Base-by-base conservation (phyloP, 192 early-diverging fungal species). In the Entomortierella chlamydospora region DNA sequence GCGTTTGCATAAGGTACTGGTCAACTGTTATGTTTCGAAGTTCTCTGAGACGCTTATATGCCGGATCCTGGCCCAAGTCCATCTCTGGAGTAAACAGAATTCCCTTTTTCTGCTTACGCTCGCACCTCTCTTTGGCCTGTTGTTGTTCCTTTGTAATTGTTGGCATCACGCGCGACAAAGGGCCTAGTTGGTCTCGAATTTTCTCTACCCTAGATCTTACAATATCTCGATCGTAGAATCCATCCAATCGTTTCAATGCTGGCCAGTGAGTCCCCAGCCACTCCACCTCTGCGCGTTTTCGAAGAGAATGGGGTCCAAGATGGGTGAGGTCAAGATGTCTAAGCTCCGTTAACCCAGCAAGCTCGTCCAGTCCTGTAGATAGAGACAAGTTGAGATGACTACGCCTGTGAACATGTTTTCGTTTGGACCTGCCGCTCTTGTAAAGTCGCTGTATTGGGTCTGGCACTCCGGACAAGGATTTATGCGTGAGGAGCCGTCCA, bases 191-290 rank as follows among this genome's bases (percentile, higher is more conserved):
- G 1, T 42, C 28, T 33, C 1, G 0, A 11, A 66, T 12, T 10
- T 1, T 30, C 2, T 20, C 3, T 4, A 37, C 47, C 8, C 26
- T n/a, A 10, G 2, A 1, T 8, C 0, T 31, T 17, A 71, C 11
- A 1, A 34, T 15, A 0, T 54, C 60, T 8, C 17, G 7, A 47
- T 71, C 69, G 39, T 22, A 71, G 30, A 55, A 62, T 0, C 69
- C 69, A 17, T 23, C 29, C 25, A 71, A 10, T 2, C 15, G 39
- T 12, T 20, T 41, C 53, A 71, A 34, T 18, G 34, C 41, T 43
- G 69, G 69, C 69, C 58, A 71, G 39, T 71, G 49, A 1, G 43
- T 17, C 3, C 49, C 41, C 12, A 71, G 11, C 69, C 69, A 71
- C 0, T 43, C 52, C 4, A 71, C 15, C 43, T 71, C 69, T 0